Evolutionary conservation across 495 filamentous ascomycete species (phyloP).

Genomic region (Arthonia radiata): DNA sequence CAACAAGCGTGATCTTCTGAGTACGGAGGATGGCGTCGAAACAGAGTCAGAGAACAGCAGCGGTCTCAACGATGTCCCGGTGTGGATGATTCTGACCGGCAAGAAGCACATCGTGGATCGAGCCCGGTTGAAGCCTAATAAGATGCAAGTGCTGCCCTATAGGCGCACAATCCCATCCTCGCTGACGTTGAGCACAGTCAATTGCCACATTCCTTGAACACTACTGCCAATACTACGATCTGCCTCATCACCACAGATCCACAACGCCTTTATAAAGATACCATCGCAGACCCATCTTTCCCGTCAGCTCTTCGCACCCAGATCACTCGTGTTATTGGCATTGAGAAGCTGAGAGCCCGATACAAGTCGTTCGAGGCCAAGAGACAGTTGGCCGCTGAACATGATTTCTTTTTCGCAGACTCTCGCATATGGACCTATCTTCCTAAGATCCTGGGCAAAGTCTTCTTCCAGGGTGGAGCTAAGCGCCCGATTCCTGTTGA

Average conservation of each 20-base stretch:
- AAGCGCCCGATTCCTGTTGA: conserved; percentile 78
- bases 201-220: conserved; percentile 47
- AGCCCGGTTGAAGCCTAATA: conserved; percentile 54
- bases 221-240: conserved; percentile 33
- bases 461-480: conserved; percentile 49
- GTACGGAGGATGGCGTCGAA: no score
- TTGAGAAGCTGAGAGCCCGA: conserved; percentile 59
- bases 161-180: neutral
- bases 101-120: conserved; percentile 67
- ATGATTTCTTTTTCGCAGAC: conserved; percentile 76
- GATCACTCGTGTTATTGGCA: conserved; percentile 59
- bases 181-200: conserved; percentile 9
- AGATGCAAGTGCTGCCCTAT: conserved; percentile 21
- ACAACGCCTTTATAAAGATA: conserved; percentile 73
- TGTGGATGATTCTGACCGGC: conserved; percentile 72
- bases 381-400: conserved; percentile 56
- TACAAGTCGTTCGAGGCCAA: conserved; percentile 71
- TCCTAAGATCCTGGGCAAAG: conserved; percentile 58
- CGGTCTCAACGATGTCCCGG: conserved; percentile 25
- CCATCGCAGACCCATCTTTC: conserved; percentile 49
- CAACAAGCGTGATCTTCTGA: no score
- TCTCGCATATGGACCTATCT: conserved; percentile 55
- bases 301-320: conserved; percentile 42
- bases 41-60: no score
- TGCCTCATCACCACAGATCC: conserved; percentile 73